Evolutionary conservation across 257 asterid species (phyloP), one percentile per base, ranked within the genome.

Genomic region (Przewalskia tangutica): DNA sequence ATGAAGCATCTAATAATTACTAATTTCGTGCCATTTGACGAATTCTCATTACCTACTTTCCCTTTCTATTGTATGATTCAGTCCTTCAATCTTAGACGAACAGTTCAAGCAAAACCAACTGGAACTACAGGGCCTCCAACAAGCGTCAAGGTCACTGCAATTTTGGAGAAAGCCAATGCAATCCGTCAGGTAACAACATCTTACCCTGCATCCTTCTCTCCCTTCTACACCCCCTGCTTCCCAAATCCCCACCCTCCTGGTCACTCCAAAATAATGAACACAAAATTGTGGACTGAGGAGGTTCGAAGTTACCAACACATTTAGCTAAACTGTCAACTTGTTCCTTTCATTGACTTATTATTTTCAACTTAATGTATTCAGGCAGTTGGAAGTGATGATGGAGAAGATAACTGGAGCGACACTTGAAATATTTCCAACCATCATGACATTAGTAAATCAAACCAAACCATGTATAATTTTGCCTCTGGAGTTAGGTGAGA

Each of bases 301-400:
- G 42, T 18, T 44, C 5, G 20, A 59, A 38, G 0, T 46, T 51
- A 60, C 63, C 34, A 55, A 44, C 20, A 46, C 38, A 36, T 34
- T 16, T 4, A 17, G 42, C 36, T 34, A 8, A 10, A 27, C 32
- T 27, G 32, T 27, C 32, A 27, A 27, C 32, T 5, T 53, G 32
- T 40, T 70, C 67, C 44, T 77, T 67, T 65, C 64, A 71, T 16
- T 42, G 14, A 1, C 78, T 40, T 12, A 17, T 60, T 71, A 55
- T 84, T 83, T 32, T 66, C 44, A 67, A 38, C 53, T 67, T 65
- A 4, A 27, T 65, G 76, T 81, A 42, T 82, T 77, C 90, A 95
- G 99, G 99, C 91, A 79, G 97, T 94, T 70, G 98, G 94, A 77
- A 94, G 99, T 85, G 99, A 95, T 27, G 89, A 87, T n/a, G 91